These are phyloP conservation scores for Petunia hybrid DNA, from an alignment of 305 asterid species.

Conservation along the genomic window DNA sequence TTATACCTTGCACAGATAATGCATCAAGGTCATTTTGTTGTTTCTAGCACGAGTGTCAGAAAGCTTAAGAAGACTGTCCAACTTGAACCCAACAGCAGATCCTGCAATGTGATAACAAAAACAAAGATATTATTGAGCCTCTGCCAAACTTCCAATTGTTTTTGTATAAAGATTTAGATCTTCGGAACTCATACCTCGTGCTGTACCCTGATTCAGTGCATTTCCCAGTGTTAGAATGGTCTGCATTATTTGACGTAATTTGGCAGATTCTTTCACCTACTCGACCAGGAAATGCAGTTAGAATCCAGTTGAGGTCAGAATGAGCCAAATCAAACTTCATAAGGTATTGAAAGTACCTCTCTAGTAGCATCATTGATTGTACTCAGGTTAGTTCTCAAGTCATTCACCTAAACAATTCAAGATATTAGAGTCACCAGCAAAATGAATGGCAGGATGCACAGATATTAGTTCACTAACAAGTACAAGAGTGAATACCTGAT, in stretches of 20 bases:
- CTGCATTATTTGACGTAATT: slow-evolving; percentile 96
- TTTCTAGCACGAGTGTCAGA: slow-evolving; percentile 99
- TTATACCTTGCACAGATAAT: slow-evolving; percentile 94
- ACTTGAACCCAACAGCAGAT: slow-evolving; percentile 97
- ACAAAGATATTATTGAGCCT: slow-evolving; percentile 29
- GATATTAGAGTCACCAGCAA: slow-evolving; percentile 36
- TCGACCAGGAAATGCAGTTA: slow-evolving; percentile 40
- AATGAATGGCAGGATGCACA: slow-evolving; percentile 19
- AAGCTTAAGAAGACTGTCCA: slow-evolving; percentile 98
- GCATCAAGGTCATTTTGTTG: slow-evolving; percentile 98
- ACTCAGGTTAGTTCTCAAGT: slow-evolving; percentile 76
- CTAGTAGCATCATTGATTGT: slow-evolving; percentile 80
- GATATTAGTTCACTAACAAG: slow-evolving; percentile 24
- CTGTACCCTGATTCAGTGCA: slow-evolving; percentile 99
- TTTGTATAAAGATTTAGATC: slow-evolving; percentile 28
- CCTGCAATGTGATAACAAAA: slow-evolving; percentile 59
- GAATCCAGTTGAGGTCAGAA: slow-evolving; percentile 33
- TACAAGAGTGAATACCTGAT: slow-evolving; percentile 68
- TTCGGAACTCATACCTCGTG: slow-evolving; percentile 71
- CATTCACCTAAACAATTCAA: slow-evolving; percentile 72
- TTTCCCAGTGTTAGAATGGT: slow-evolving; percentile 97
- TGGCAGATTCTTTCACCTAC: slow-evolving; percentile 88
- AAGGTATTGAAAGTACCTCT: slow-evolving; percentile 67
- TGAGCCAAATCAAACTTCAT: slow-evolving; percentile 36
- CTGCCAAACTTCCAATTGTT: slow-evolving; percentile 4